Evolutionary conservation across 2,329 filamentous ascomycete genomes (phyloP), one percentile per base, ranked within the genome.

Genomic region (Hortaea sp.): DNA sequence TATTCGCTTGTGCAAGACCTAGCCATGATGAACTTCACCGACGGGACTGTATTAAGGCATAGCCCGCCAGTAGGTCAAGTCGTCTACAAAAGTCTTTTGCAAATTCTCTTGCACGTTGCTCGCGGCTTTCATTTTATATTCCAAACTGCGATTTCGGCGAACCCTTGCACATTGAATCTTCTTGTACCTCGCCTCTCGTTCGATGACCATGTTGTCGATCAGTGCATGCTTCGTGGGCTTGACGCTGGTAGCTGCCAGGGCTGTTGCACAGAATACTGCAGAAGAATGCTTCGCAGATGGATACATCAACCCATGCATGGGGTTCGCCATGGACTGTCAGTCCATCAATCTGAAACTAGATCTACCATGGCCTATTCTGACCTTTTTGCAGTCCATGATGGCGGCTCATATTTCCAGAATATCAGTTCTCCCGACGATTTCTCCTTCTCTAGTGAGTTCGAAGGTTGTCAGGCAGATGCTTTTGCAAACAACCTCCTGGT

Each of bases 401-500:
- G 38, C 38, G 38, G 38, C 11, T 40, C 38, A 40, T 73, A 72
- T 57, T 73, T 71, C 55, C 70, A 72, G 54, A 70, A 73, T 53
- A 61, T 62, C 7, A 54, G 59, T n/a, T 70, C 67, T 0, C 57
- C 55, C 3, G 67, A 68, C 2, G 53, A 54, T 5, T 73, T 72
- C 51, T 69, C 67, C 12, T 65, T 65, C 13, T 66, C 69, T 5
- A 66, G 66, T 3, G 63, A 69, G 38, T 73, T 72, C 48, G 54
- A 64, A 43, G 67, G 68, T 29, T 73, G 70, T 53, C 62, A 67
- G 34, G 54, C 58, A 30, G 67, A 67, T 43, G 51, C 61, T 39
- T 63, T 68, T 12, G 62, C 69, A 44, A 35, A 35, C 32, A 35
- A 35, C 32, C 54, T 72, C 27, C 58, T 73, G 9, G 63, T 72